Evolutionary conservation across 306 rosid genomes (phyloP), one percentile per base, ranked within the genome.

Genomic region (Rosa multiflora): DNA sequence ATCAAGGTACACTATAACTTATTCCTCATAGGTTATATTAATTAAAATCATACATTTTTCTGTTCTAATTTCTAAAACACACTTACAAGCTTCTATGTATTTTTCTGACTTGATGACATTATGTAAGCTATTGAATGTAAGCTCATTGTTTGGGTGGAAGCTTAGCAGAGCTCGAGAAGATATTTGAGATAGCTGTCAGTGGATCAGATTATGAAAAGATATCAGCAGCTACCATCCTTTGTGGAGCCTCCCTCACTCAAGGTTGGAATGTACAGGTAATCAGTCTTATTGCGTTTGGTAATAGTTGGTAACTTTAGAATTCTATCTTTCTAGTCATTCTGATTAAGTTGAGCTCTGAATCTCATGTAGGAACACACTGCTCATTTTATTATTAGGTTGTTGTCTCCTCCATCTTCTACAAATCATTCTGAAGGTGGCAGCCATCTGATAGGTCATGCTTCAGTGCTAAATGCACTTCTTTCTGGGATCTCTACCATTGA

Each of bases 91-190:
- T 80, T 78, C 70, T 72, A 62, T 10, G 4, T 37, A 48, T 17
- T 13, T 40, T 14, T 49, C 47, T 20, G 29, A 15, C 20, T 76
- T 49, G 39, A 72, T 68, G 75, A 77, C 43, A 4, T 49, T 52
- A 70, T 73, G 23, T 35, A 66, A 88, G 90, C 95, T 79, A 93
- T 91, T 93, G 97, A 92, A 90, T 87, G 89, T 95, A 90, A 83
- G 89, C 97, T 93, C 96, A 89, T 95, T 93, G 94, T 82, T 93
- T 95, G 90, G 88, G 88, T 93, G 96, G 93, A 95, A 95, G 99
- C 88, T 88, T 95, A 89, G 91, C 94, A 90, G 99, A 95, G 67
- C 89, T 95, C 79, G 94, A 95, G 88, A 95, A 93, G 80, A 81
- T 91, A 80, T 91, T 88, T 76, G 97, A 91, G 84, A 70, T 93